Conservation (phyloP, 805 yeast species). For the Saccharomycopsis olivae region DNA sequence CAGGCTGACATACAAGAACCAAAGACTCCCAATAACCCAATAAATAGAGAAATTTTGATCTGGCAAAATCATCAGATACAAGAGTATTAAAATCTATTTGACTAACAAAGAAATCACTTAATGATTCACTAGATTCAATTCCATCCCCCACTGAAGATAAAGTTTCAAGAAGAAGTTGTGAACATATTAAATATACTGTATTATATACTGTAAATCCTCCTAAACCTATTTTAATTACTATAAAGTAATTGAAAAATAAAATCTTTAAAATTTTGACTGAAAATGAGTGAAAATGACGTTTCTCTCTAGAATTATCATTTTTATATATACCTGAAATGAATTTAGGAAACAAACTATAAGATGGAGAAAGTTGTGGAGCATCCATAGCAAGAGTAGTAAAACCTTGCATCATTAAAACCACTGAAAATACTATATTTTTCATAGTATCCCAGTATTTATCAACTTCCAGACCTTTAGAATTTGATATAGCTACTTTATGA, state of each 20-base stretch:
- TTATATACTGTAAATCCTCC: constrained; percentile 21
- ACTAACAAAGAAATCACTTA: constrained; percentile 13
- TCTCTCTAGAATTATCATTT: neutral
- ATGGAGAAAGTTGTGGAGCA: neutral
- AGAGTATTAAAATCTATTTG: constrained; percentile 3
- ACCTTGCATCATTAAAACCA: constrained; percentile 20
- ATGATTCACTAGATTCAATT: constrained; percentile 2
- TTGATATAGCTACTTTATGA: too few relatives aligned
- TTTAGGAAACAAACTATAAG: neutral
- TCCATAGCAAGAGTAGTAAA: constrained; percentile 4
- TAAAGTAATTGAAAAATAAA: constrained; percentile 20
- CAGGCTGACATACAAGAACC: constrained; percentile 6
- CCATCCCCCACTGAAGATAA: too few relatives aligned
- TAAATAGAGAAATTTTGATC: constrained; percentile 13
- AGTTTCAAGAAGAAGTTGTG: constrained; percentile 5
- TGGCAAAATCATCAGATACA: neutral
- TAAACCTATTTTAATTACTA: constrained; percentile 21
- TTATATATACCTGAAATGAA: neutral
- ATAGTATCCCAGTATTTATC: constrained; percentile 6
- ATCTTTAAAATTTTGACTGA: constrained; percentile 16
- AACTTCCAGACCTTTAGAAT: too few relatives aligned
- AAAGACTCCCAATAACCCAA: constrained; percentile 14
- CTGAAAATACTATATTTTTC: constrained; percentile 16
- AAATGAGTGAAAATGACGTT: neutral
- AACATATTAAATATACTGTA: constrained; percentile 1